These are phyloP conservation scores for Alisma plantagoaquatica DNA, from an alignment of 106 monocot species.

Conservation along the genomic window DNA sequence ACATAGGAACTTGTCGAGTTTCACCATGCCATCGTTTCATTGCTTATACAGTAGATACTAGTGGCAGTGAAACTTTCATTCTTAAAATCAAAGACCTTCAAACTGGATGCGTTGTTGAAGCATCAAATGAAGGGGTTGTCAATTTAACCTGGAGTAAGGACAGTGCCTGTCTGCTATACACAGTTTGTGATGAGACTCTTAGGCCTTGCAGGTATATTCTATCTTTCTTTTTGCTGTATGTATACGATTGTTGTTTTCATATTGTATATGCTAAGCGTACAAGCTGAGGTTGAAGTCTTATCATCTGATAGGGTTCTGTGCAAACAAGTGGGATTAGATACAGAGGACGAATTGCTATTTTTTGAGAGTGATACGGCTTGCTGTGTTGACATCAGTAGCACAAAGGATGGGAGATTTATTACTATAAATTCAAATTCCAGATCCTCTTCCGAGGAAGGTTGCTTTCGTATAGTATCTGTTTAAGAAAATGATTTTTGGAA, in stretches of 20 bases:
- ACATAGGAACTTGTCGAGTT: constrained; percentile 80
- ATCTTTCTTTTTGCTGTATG: background rate
- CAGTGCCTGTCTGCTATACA: constrained; percentile 53
- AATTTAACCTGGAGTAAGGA: constrained; percentile 76
- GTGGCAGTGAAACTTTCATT: constrained; percentile 58
- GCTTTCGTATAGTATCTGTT: too few relatives aligned
- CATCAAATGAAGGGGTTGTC: constrained; percentile 47
- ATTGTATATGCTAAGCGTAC: background rate
- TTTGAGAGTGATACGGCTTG: constrained; percentile 52
- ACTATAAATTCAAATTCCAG: constrained; percentile 95
- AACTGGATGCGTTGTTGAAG: constrained; percentile 31
- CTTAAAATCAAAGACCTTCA: constrained; percentile 77
- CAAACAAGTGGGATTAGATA: constrained; percentile 35
- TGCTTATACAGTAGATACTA: constrained; percentile 84
- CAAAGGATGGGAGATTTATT: constrained; percentile 88
- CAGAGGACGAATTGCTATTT: constrained; percentile 47
- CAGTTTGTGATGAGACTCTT: constrained; percentile 77
- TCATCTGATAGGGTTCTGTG: constrained; percentile 53
- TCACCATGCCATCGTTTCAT: constrained; percentile 82
- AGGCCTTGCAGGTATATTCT: constrained; percentile 58
- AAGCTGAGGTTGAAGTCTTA: background rate
- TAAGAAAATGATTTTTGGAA: too few relatives aligned
- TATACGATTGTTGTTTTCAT: too few relatives aligned
- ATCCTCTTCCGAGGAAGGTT: constrained; percentile 93
- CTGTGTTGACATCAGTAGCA: constrained; percentile 85